Evolutionary conservation across 2,329 filamentous ascomycete genomes (phyloP).

Genomic region (Colletotrichum coccodes): DNA sequence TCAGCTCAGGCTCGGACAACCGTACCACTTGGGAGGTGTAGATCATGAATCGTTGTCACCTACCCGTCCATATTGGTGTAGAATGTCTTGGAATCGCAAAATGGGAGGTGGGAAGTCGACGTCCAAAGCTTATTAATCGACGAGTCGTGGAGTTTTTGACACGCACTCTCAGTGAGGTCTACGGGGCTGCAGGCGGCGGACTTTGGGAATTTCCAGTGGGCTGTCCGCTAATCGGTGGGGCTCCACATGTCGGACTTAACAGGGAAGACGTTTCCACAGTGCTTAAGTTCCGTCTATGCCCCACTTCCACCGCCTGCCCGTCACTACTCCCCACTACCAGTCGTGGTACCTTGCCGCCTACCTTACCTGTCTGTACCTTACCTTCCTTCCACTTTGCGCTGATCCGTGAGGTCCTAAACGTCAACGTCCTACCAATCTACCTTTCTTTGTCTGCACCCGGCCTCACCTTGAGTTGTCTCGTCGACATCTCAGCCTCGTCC

Average conservation of each 20-base stretch:
- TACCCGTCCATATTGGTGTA: not conserved
- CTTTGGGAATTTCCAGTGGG: slow-evolving; percentile 13
- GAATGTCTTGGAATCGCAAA: slow-evolving; percentile 8
- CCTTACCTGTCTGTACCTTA: not conserved
- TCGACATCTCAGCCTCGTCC: slow-evolving; percentile 1
- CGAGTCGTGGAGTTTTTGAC: not conserved
- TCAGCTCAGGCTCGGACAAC: too few relatives aligned
- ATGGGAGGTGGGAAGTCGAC: not conserved
- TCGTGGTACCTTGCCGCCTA: not conserved
- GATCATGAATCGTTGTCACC: not conserved
- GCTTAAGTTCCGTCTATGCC: not conserved
- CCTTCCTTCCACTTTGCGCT: not conserved
- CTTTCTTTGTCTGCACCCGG: not conserved
- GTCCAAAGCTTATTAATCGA: slow-evolving; percentile 24
- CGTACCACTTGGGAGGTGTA: too few relatives aligned
- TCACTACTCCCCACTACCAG: slow-evolving; percentile 15
- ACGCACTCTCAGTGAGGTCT: not conserved
- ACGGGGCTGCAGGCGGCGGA: slow-evolving; percentile 3
- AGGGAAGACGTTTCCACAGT: not conserved
- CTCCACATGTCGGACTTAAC: slow-evolving; percentile 22
- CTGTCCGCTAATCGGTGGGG: slow-evolving; percentile 9
- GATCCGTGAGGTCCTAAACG: slow-evolving; percentile 8
- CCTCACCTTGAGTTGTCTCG: not conserved
- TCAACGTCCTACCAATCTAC: slow-evolving; percentile 8
- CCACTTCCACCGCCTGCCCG: slow-evolving; percentile 11